phyloP scores from a whole-genome alignment of 139 green algal genomes.

The Coelastrella sp. region DNA sequence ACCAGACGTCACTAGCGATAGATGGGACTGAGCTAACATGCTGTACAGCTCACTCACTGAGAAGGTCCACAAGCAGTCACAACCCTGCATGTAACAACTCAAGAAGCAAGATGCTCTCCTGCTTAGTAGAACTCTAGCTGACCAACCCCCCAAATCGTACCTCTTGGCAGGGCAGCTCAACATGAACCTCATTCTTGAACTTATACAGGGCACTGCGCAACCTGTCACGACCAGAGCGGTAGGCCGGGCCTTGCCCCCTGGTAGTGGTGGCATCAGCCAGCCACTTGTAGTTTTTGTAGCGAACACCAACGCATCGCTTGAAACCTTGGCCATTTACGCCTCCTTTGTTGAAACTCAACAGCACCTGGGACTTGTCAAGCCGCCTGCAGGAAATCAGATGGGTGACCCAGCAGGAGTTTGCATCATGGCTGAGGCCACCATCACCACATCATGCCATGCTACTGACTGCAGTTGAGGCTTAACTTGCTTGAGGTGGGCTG shows the following conservation, averaged over 20 bases:
- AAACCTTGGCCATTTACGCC: constrained; percentile 11
- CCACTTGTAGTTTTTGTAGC: constrained; percentile 41
- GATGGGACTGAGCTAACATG: too few relatives aligned
- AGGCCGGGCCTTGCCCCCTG: background rate
- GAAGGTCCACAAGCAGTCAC: too few relatives aligned
- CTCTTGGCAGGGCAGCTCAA: constrained; percentile 29
- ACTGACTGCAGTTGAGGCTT: too few relatives aligned
- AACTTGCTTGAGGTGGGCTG: too few relatives aligned
- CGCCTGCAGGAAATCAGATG: background rate
- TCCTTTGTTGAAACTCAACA: background rate
- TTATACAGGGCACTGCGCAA: constrained; percentile 5
- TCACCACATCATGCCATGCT: too few relatives aligned
- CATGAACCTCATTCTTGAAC: background rate
- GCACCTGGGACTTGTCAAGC: constrained; percentile 24
- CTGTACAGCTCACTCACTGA: too few relatives aligned
- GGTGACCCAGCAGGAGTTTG: too few relatives aligned
- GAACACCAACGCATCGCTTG: constrained; percentile 37
- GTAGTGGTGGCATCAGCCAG: constrained; percentile 13
- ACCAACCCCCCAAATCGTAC: too few relatives aligned
- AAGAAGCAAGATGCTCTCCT: too few relatives aligned
- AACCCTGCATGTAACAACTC: background rate
- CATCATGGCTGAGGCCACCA: too few relatives aligned
- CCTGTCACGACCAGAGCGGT: background rate
- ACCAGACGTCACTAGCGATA: too few relatives aligned
- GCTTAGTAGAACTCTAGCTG: too few relatives aligned